phyloP scores from a whole-genome alignment of 768 basidiomycete species.

The Strobilomyces dryophilus region DNA sequence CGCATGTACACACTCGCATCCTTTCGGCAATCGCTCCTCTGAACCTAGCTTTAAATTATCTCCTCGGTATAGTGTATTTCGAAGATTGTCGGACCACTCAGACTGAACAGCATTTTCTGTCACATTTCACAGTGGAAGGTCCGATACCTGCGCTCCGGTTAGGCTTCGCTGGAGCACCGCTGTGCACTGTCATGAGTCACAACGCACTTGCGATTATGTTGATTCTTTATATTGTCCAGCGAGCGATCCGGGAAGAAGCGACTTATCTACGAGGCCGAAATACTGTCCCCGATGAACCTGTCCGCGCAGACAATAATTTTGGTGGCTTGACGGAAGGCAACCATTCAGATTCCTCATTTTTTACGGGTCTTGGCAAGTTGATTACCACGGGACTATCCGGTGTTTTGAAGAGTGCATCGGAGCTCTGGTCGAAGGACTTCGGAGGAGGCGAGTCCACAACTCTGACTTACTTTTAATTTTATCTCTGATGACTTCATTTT shows the following conservation, averaged over 20 bases:
- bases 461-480: neutral
- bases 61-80: constrained; percentile 17
- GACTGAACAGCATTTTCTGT: neutral
- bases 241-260: constrained; percentile 18
- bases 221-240: constrained; percentile 21
- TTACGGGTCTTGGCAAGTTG: constrained; percentile 15
- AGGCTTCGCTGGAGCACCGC: constrained; percentile 24
- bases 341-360: constrained; percentile 2
- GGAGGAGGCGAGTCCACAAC: constrained; percentile 16
- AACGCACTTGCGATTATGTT: constrained; percentile 19
- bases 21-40: constrained; percentile 23
- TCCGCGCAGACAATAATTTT: neutral
- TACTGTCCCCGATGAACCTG: constrained; percentile 6
- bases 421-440: constrained; percentile 29
- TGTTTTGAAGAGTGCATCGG: constrained; percentile 22
- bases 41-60: constrained; percentile 22
- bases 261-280: constrained; percentile 11
- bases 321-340: neutral
- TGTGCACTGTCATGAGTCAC: constrained; percentile 27
- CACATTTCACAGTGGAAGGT: constrained; percentile 16
- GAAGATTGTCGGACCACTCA: neutral
- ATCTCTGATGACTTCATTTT: constrained; percentile 1
- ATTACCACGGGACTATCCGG: constrained; percentile 17
- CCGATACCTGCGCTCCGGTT: constrained; percentile 24
- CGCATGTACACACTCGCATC: constrained; percentile 17